Evolutionary conservation across 441 rosid species (phyloP).

Genomic region (Mallotus japonicus): DNA sequence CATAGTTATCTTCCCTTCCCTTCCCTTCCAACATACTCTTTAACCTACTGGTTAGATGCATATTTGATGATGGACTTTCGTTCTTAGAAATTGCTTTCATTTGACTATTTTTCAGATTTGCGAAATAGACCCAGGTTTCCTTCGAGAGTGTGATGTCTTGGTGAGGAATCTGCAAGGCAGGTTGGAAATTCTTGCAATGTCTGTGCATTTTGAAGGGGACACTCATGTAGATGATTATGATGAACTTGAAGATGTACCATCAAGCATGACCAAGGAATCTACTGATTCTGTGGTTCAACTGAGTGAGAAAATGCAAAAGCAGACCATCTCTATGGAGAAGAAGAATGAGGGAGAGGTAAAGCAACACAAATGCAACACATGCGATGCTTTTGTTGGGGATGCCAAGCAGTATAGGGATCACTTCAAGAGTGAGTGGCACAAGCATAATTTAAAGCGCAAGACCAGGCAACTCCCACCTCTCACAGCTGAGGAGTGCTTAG

Average conservation of each 20-base stretch:
- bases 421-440: conserved; percentile 95
- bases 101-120: conserved; percentile 51
- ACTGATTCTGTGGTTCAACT: conserved; percentile 44
- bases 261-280: conserved; percentile 32
- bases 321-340: conserved; percentile 43
- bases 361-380: conserved; percentile 77
- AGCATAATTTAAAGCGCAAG: conserved; percentile 85
- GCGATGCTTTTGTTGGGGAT: conserved; percentile 70
- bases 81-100: conserved; percentile 8
- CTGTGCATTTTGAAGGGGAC: conserved; percentile 91
- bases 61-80: background rate
- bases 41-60: background rate
- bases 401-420: conserved; percentile 82
- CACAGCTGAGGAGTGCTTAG: conserved; percentile 69
- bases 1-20: too few relatives aligned
- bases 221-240: conserved; percentile 79
- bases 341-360: conserved; percentile 47
- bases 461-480: conserved; percentile 76
- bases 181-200: conserved; percentile 82
- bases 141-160: conserved; percentile 70
- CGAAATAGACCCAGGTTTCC: conserved; percentile 80
- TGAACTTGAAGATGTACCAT: conserved; percentile 60
- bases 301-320: conserved; percentile 60
- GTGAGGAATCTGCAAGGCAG: conserved; percentile 85
- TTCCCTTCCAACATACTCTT: too few relatives aligned